Base-by-base conservation (phyloP, 345 rosid genomes). In the Lepidium sativum region DNA sequence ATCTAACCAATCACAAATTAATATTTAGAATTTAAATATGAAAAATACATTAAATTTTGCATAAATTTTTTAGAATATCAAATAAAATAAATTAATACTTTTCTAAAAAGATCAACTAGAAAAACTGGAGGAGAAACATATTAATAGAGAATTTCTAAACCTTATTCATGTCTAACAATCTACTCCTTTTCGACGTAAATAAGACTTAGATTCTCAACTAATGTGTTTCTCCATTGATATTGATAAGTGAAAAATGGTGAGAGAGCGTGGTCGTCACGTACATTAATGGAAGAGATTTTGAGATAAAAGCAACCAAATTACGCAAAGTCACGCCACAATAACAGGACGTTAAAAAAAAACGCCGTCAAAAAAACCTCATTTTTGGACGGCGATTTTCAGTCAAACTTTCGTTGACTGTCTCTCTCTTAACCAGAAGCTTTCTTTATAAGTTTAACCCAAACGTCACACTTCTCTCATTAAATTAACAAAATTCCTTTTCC, bases 331-430 rank as follows among this genome's bases (percentile, higher is more conserved):
- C 68, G 69, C 65, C 73, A 68, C 67, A 61, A 52, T 67, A 73
- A 80, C 75, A 71, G 51, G 76, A 60, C 72, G 68, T 71, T 45
- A 63, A 44, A 65, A 37, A n/a, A 34, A 54, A 65, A 65, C 68
- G 83, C 83, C 87, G 60, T 64, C 75, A 56, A 47, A 63, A 31
- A 63, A n/a, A 57, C 39, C 48, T 60, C 37, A 47, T 67, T 56
- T 57, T 60, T 67, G 77, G 73, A 68, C 77, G 73, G 77, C 72
- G 68, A 63, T 60, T 73, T 63, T 63, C 59, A 73, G 73, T 73
- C 73, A 73, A 67, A 44, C 58, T 68, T 45, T 67, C 68, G 31
- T 67, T 73, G 73, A 73, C 77, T 58, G 17, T 43, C 67, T 45
- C 51, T 68, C 41, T 58, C 41, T 16, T 52, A 65, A 27, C 17